Conservation (phyloP, 371 early-diverging fungal genomes). For the Mucor indicus region DNA sequence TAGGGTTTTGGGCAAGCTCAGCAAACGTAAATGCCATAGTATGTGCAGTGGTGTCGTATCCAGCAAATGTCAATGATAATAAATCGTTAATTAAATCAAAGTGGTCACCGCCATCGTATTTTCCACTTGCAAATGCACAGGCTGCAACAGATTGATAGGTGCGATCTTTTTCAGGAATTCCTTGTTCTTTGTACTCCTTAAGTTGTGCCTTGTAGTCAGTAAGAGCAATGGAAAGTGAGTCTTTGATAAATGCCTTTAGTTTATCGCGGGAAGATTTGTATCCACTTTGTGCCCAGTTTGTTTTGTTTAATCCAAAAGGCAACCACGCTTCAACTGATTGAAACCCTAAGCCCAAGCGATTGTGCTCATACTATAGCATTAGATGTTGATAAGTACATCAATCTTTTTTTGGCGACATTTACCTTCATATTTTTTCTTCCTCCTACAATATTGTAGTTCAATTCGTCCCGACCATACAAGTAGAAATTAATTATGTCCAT, state of each 20-base stretch:
- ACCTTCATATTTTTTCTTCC: constrained; percentile 42
- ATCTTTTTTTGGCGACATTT: too few species aligned
- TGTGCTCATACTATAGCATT: constrained; percentile 41
- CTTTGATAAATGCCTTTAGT: constrained; percentile 36
- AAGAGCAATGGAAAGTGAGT: constrained; percentile 28
- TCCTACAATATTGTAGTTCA: constrained; percentile 41
- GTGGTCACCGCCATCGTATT: constrained; percentile 21
- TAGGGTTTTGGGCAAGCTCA: constrained; percentile 39
- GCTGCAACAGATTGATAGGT: constrained; percentile 38
- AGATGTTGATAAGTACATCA: too few species aligned
- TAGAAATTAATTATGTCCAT: constrained; percentile 52
- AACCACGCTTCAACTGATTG: constrained; percentile 42
- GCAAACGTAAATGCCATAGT: constrained; percentile 44
- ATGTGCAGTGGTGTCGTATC: constrained; percentile 48
- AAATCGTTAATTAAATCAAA: constrained; percentile 39
- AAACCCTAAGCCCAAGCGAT: constrained; percentile 40
- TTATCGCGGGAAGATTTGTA: constrained; percentile 33
- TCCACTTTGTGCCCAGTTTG: constrained; percentile 39
- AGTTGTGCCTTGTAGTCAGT: constrained; percentile 15
- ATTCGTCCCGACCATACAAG: constrained; percentile 40
- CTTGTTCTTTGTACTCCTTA: constrained; percentile 4
- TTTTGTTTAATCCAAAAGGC: constrained; percentile 43
- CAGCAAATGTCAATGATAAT: constrained; percentile 45
- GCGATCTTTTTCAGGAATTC: constrained; percentile 5
- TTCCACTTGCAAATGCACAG: constrained; percentile 34